Evolutionary conservation across 768 basidiomycete genomes (phyloP), one percentile per base, ranked within the genome.

Genomic region (Naganishia vaughanmartiniae): DNA sequence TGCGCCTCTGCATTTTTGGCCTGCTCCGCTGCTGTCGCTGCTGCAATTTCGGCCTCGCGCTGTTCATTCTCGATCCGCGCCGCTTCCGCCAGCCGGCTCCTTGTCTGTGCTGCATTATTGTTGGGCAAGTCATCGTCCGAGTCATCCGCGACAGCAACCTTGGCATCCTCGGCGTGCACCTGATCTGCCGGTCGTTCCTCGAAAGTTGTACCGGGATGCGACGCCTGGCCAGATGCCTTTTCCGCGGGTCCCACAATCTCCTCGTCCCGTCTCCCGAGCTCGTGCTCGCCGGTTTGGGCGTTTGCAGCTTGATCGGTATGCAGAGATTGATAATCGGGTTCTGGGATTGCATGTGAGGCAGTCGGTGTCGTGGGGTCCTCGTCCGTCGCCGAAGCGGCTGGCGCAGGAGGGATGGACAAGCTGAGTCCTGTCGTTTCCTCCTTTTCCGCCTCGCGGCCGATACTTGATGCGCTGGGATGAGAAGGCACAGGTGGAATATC

Each of bases 81-180:
- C 73, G 79, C 80, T 45, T 80, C 81, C 0, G 83, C 83, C 21
- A 84, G 71, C 26, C 80, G 76, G 0, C 80, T 78, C 17, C 83
- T 71, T 12, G 81, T 76, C 48, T 76, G 75, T 45, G 77, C 69
- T 24, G 77, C 48, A 19, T 24, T 39, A n/a, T 51, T 17, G 17
- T 36, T 17, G 26, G 7, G 30, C 21, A 28, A 9, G 7, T 63
- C 60, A 15, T 63, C 60, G 42, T 42, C 36, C 2, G 19, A n/a
- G 24, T 42, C 60, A 19, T 39, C 57, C 17, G 4, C 57, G 2
- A 7, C 17, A 19, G 54, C 28, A 7, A 31, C 30, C 19, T 39
- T 58, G 57, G 6, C 34, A 21, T 24, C 6, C 4, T 24, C 9
- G 5, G 24, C 42, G 7, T 12, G n/a, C 34, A 42, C 73, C 34